Evolutionary conservation across 306 rosid species (phyloP), one percentile per base, ranked within the genome.

Genomic region (Cucumis melo): DNA sequence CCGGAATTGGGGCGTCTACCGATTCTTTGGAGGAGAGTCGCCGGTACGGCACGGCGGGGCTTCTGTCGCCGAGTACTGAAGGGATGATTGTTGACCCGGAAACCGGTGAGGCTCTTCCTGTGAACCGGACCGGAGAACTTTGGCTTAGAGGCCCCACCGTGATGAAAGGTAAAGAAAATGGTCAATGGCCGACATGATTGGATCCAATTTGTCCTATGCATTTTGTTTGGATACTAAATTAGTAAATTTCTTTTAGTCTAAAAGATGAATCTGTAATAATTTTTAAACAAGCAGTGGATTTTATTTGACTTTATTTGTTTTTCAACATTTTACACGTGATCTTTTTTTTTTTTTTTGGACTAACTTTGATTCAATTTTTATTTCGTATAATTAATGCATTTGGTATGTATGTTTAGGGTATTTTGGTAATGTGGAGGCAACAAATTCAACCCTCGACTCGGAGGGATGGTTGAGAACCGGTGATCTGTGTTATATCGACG

Each of bases 401-500:
- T 41, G 11, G 46, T 8, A 41, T 41, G 1, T 3, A 9, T 41
- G 12, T 41, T 10, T 16, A 93, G 98, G 96, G 41, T 91, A 93
- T 80, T 93, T 93, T 77, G 78, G 85, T 71, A 93, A 91, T 29
- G 84, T 76, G 61, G 96, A 88, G 77, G 97, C 98, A 9, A 93
- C 98, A 10, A 48, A 87, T 12, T 83, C 88, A 0, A 91, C 98
- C 11, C 83, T 93, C 51, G 91, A 83, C 74, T 82, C 96, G 19
- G 86, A 86, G 62, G 98, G 98, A 72, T 91, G 98, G 98, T 78
- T 93, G 76, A 93, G 87, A 83, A 91, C 98, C 10, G 97, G 98
- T 14, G 98, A 93, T 80, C 80, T 91, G 36, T 93, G 98, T 85
- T 91, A 85, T 78, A 81, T 93, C 12, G 96, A 93, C 66, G 85